Evolutionary conservation across 192 early-diverging fungal genomes (phyloP).

Genomic region (Jimgerdemannia lactiflua): DNA sequence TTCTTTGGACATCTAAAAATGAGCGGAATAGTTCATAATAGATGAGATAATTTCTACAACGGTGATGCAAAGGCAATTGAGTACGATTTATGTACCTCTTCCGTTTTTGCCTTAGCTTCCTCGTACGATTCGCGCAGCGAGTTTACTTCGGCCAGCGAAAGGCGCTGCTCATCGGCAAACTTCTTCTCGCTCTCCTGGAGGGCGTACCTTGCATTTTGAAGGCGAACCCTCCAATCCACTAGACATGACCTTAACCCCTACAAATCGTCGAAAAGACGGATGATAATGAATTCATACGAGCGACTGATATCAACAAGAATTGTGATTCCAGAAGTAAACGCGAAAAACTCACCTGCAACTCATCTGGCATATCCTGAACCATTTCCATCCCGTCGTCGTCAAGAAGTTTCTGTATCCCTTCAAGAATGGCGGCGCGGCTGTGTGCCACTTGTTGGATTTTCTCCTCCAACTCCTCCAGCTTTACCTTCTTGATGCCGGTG

Average conservation of each 20-base stretch:
- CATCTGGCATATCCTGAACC: not conserved
- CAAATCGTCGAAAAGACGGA: not conserved
- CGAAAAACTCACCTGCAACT: not conserved
- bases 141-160: not conserved
- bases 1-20: not conserved
- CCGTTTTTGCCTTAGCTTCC: not conserved
- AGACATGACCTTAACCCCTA: not conserved
- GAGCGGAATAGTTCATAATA: too few species aligned
- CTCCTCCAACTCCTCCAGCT: not conserved
- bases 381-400: not conserved
- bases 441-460: not conserved
- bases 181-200: not conserved
- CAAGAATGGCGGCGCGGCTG: not conserved
- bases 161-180: not conserved
- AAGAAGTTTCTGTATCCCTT: not conserved
- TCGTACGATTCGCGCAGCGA: not conserved
- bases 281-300: too few species aligned
- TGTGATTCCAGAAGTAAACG: not conserved
- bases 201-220: not conserved
- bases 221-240: not conserved
- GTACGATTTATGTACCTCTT: not conserved
- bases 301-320: too few species aligned
- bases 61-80: not conserved
- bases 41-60: not conserved
- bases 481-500: not conserved